phyloP scores from a whole-genome alignment of 2,329 filamentous ascomycete genomes.

The Aspergillus uvarum region DNA sequence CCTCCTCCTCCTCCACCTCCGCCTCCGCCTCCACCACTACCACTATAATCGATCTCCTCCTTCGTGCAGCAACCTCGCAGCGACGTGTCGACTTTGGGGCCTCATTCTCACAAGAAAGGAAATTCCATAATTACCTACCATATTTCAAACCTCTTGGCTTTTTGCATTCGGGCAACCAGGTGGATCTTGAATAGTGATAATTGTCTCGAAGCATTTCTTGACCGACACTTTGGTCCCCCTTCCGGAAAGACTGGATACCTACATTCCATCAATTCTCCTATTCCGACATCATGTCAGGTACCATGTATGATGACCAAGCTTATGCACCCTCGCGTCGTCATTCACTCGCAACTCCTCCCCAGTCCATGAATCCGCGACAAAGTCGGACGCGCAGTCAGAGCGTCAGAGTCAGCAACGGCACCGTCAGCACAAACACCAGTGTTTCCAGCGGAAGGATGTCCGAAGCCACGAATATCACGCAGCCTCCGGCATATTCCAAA shows the following conservation, averaged over 20 bases:
- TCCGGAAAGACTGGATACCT: slow-evolving; percentile 13
- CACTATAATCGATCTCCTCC: neutral
- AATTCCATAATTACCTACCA: neutral
- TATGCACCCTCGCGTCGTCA: slow-evolving; percentile 60
- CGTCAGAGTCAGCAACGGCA: slow-evolving; percentile 79
- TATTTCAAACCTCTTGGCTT: slow-evolving; percentile 9
- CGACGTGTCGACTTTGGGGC: slow-evolving; percentile 8
- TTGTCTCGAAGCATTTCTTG: slow-evolving; percentile 11
- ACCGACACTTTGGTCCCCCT: slow-evolving; percentile 13
- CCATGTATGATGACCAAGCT: slow-evolving; percentile 44
- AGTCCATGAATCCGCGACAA: slow-evolving; percentile 44
- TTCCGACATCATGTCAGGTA: slow-evolving; percentile 31
- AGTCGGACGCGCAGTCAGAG: slow-evolving; percentile 55
- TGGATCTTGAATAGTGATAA: slow-evolving; percentile 21
- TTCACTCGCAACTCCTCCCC: slow-evolving; percentile 47
- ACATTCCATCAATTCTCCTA: slow-evolving; percentile 23
- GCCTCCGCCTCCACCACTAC: neutral
- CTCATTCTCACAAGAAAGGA: neutral
- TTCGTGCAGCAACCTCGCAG: slow-evolving; percentile 12
- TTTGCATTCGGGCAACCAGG: slow-evolving; percentile 6
- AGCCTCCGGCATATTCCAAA: slow-evolving; percentile 92
- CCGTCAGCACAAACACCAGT: slow-evolving; percentile 81
- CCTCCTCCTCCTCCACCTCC: neutral
- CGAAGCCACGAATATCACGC: slow-evolving; percentile 79
- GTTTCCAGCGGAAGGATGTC: slow-evolving; percentile 71